Conservation (phyloP, 192 early-diverging fungal genomes). For the Haplosporangium gracile region DNA sequence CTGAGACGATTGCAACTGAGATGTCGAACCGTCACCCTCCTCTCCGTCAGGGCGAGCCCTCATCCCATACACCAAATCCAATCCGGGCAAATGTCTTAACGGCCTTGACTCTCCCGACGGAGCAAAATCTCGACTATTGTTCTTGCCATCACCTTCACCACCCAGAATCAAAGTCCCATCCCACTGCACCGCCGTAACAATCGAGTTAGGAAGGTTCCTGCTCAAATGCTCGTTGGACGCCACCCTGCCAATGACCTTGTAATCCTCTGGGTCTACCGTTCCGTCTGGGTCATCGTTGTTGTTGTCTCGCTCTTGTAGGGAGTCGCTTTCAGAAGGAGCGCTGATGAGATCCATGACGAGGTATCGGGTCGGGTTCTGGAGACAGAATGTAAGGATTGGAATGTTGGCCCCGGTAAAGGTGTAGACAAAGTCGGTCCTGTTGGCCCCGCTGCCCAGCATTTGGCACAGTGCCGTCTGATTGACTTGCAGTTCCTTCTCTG, state of each 20-base stretch:
- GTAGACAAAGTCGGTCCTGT: slow-evolving; percentile 16
- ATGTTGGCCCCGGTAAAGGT: not conserved
- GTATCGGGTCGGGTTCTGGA: slow-evolving; percentile 29
- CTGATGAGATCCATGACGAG: slow-evolving; percentile 31
- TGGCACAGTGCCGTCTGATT: slow-evolving; percentile 19
- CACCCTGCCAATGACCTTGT: slow-evolving; percentile 16
- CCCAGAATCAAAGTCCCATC: slow-evolving; percentile 20
- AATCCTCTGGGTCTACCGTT: not conserved
- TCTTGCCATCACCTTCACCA: not conserved
- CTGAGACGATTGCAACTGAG: not conserved
- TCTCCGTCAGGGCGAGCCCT: not conserved
- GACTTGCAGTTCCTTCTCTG: not conserved
- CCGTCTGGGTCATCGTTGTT: not conserved
- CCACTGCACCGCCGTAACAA: slow-evolving; percentile 27
- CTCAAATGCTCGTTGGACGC: slow-evolving; percentile 29
- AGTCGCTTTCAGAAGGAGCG: not conserved
- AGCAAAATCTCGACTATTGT: too few relatives aligned
- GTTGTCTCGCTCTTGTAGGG: not conserved
- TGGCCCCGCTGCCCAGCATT: not conserved
- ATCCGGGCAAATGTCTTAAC: not conserved
- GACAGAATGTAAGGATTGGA: slow-evolving; percentile 29
- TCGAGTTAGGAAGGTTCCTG: not conserved
- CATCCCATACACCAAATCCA: slow-evolving; percentile 43
- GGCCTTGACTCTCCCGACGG: not conserved
- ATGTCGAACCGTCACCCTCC: not conserved